Evolutionary conservation across 176 grass and related monocot genomes (phyloP).

Genomic region (Oryza meridionalis): DNA sequence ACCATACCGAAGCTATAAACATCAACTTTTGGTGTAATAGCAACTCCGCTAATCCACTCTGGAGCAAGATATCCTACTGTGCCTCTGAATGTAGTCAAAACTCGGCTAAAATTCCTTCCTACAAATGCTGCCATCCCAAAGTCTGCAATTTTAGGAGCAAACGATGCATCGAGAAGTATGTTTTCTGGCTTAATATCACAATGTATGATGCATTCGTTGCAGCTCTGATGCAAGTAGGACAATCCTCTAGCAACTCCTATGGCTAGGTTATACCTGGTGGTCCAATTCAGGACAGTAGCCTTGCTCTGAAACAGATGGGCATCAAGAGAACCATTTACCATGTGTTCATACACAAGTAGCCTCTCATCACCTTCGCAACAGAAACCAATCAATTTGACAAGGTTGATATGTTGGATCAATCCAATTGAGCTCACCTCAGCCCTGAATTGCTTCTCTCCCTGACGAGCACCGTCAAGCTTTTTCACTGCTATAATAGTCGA

Average conservation of each 20-base stretch:
- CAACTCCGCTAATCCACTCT: constrained; percentile 41
- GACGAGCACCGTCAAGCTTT: background rate
- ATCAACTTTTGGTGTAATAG: constrained; percentile 47
- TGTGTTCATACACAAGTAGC: background rate
- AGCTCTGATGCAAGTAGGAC: constrained; percentile 49
- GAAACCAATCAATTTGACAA: background rate
- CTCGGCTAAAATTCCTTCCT: constrained; percentile 49
- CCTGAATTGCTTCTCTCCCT: background rate
- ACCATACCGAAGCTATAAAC: constrained; percentile 62
- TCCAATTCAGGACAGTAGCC: background rate
- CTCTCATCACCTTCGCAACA: background rate
- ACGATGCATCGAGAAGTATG: constrained; percentile 32
- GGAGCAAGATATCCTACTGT: constrained; percentile 54
- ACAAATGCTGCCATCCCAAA: constrained; percentile 55
- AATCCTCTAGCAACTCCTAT: constrained; percentile 47
- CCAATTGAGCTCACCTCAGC: background rate
- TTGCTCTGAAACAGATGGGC: background rate
- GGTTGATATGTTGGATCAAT: background rate
- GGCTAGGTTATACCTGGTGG: background rate
- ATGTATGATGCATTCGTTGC: constrained; percentile 53
- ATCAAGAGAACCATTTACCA: background rate
- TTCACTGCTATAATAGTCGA: background rate
- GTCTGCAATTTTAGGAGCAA: constrained; percentile 53
- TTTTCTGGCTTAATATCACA: constrained; percentile 56
- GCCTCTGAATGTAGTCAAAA: constrained; percentile 50